Conservation (phyloP, 2,329 filamentous ascomycete species). For the Fulvia fulva region DNA sequence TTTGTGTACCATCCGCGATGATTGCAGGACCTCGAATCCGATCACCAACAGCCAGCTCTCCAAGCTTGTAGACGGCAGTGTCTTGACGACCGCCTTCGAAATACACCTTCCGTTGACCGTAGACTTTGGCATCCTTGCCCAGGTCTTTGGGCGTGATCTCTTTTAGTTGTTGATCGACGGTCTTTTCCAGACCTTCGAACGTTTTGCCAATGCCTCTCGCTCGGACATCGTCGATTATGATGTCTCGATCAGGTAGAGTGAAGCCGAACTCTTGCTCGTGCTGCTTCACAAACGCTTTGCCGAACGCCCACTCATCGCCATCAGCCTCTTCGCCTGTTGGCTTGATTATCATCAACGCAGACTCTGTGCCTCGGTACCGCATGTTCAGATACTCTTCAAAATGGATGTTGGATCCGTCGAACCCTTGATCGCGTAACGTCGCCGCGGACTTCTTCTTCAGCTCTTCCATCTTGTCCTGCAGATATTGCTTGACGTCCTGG, state of each 20-base stretch:
- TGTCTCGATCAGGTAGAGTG: constrained; percentile 76
- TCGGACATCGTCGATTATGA: constrained; percentile 86
- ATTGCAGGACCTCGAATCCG: constrained; percentile 76
- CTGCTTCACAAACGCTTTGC: constrained; percentile 76
- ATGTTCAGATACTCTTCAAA: constrained; percentile 95
- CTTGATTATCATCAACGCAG: constrained; percentile 82
- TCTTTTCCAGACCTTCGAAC: constrained; percentile 73
- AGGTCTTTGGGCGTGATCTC: constrained; percentile 59
- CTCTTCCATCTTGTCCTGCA: constrained; percentile 71
- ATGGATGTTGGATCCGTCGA: constrained; percentile 66
- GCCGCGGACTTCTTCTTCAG: constrained; percentile 70
- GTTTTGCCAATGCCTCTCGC: constrained; percentile 87
- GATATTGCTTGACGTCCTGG: constrained; percentile 55
- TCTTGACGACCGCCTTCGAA: constrained; percentile 76
- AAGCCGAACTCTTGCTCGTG: constrained; percentile 94
- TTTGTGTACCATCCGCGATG: constrained; percentile 83
- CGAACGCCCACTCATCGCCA: constrained; percentile 75
- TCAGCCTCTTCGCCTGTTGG: constrained; percentile 61
- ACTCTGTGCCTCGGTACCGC: constrained; percentile 86
- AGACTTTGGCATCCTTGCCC: constrained; percentile 57
- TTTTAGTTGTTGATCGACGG: constrained; percentile 77
- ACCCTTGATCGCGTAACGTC: constrained; percentile 72
- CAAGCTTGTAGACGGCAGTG: constrained; percentile 79
- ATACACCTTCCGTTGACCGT: constrained; percentile 68
- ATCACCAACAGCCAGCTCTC: constrained; percentile 68